phyloP scores from a whole-genome alignment of 768 basidiomycete genomes.

The Lentinula sp. region DNA sequence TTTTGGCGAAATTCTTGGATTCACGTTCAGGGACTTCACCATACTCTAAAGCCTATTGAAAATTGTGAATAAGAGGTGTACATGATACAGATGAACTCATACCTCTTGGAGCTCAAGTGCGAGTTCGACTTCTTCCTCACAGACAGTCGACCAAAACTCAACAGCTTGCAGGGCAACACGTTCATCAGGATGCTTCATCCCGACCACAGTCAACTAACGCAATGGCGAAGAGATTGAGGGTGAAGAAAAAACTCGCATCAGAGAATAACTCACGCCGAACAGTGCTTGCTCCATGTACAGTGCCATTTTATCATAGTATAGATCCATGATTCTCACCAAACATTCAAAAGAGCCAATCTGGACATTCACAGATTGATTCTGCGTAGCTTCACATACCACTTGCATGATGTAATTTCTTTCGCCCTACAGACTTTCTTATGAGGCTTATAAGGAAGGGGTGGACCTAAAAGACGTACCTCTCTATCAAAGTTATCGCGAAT shows the following conservation, averaged over 20 bases:
- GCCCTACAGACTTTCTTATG: conserved; percentile 47
- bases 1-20: conserved; percentile 88
- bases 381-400: conserved; percentile 97
- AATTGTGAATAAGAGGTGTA: conserved; percentile 7
- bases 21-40: conserved; percentile 82
- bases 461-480: conserved; percentile 54
- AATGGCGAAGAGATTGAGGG: conserved; percentile 5
- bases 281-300: conserved; percentile 99
- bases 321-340: conserved; percentile 91
- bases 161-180: conserved; percentile 92
- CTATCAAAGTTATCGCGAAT: conserved; percentile 97
- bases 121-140: conserved; percentile 94
- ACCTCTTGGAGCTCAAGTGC: conserved; percentile 91
- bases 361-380: conserved; percentile 69
- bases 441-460: background rate
- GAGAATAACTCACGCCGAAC: conserved; percentile 72
- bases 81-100: conserved; percentile 11
- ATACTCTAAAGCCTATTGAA: conserved; percentile 73
- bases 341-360: conserved; percentile 97
- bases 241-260: background rate
- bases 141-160: conserved; percentile 99
- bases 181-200: conserved; percentile 93
- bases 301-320: conserved; percentile 99
- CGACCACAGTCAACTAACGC: conserved; percentile 84
- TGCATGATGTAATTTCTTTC: conserved; percentile 99